phyloP scores from a whole-genome alignment of 805 yeast genomes.

The Yarrowia hollandica region DNA sequence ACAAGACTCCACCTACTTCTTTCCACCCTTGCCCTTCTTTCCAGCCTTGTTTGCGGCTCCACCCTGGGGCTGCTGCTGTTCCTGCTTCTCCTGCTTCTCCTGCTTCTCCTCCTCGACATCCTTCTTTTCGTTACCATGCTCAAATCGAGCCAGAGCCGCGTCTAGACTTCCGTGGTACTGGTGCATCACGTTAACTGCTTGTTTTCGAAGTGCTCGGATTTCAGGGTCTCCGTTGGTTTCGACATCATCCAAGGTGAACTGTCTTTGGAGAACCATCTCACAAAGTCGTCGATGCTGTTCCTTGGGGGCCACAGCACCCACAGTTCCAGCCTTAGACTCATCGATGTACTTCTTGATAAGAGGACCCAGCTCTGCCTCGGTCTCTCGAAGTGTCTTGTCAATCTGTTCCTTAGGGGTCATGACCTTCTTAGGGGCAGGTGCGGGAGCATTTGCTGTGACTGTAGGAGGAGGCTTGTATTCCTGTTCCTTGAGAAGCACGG shows the following conservation, averaged over 20 bases:
- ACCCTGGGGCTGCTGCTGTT: neutral
- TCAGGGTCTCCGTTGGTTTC: slow-evolving; percentile 41
- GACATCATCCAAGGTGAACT: slow-evolving; percentile 41
- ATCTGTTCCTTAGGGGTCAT: slow-evolving; percentile 36
- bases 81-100: neutral
- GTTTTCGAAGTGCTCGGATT: slow-evolving; percentile 39
- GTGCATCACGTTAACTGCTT: slow-evolving; percentile 42
- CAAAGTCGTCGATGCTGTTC: slow-evolving; percentile 40
- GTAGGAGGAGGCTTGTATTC: slow-evolving; percentile 6
- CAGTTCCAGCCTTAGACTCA: slow-evolving; percentile 32
- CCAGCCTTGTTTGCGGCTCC: neutral
- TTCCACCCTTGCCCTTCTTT: slow-evolving; percentile 1
- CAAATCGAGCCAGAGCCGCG: neutral
- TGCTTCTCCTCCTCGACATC: neutral
- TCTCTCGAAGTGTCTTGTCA: slow-evolving; percentile 35
- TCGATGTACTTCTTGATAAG: slow-evolving; percentile 33
- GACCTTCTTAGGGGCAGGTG: slow-evolving; percentile 26
- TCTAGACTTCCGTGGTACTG: slow-evolving; percentile 39
- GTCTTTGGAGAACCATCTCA: slow-evolving; percentile 42
- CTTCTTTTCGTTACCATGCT: neutral
- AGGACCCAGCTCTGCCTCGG: slow-evolving; percentile 37
- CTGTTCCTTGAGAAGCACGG: slow-evolving; percentile 31
- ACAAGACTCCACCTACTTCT: neutral
- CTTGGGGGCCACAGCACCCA: slow-evolving; percentile 34
- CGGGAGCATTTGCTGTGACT: slow-evolving; percentile 28